These are phyloP conservation scores for Thelephora aurantiotincta DNA, from an alignment of 768 basidiomycete genomes.

Conservation along the genomic window DNA sequence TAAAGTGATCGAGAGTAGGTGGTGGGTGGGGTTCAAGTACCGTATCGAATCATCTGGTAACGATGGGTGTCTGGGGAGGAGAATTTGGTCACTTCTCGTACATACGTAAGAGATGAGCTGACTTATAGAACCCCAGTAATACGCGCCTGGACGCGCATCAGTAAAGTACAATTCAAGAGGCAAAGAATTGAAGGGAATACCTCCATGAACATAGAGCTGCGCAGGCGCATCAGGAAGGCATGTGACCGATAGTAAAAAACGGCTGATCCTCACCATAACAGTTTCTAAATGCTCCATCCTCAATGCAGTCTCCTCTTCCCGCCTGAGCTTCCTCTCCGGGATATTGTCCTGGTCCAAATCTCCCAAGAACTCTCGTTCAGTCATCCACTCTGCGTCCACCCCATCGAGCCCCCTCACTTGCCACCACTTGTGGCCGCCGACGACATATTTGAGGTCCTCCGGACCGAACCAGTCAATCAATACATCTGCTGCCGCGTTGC, in stretches of 20 bases:
- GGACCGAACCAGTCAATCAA: constrained; percentile 62
- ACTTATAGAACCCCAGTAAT: constrained; percentile 56
- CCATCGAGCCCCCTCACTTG: constrained; percentile 62
- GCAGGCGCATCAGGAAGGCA: constrained; percentile 7
- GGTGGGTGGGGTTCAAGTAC: constrained; percentile 17
- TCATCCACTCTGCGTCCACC: constrained; percentile 51
- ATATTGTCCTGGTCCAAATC: constrained; percentile 16
- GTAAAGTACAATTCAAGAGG: neutral
- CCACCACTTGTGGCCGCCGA: constrained; percentile 78
- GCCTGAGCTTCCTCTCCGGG: constrained; percentile 18
- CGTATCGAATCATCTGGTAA: constrained; percentile 44
- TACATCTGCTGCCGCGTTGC: constrained; percentile 50
- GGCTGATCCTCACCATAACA: constrained; percentile 42
- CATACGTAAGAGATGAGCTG: constrained; percentile 7
- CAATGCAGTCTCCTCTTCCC: constrained; percentile 24
- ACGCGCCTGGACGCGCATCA: constrained; percentile 29
- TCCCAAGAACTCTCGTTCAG: constrained; percentile 31
- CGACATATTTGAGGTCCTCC: constrained; percentile 48
- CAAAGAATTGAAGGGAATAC: constrained; percentile 15
- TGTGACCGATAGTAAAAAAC: neutral
- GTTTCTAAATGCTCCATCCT: constrained; percentile 41
- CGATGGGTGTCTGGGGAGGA: constrained; percentile 35
- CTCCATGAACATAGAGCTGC: constrained; percentile 56
- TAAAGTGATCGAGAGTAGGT: neutral
- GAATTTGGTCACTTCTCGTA: neutral